Evolutionary conservation across 768 basidiomycete genomes (phyloP), one percentile per base, ranked within the genome.

Genomic region (Coprinopsis cinerea): DNA sequence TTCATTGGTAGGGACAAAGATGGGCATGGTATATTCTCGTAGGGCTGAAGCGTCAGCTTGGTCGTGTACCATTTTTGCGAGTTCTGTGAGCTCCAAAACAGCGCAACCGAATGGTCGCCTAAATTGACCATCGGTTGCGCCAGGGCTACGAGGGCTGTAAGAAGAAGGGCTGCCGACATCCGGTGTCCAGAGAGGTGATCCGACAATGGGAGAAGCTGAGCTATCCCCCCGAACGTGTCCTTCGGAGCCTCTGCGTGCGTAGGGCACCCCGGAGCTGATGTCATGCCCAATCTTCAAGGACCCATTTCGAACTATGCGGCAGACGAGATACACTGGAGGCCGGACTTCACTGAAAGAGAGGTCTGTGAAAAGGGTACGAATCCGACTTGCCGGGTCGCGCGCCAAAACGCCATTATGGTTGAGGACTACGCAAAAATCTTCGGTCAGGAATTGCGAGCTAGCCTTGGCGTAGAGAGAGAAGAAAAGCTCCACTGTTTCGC

Each of bases 21-120:
- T 96, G 1, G 88, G 86, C 83, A 97, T 91, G 0, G 79, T 77
- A 59, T 89, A 77, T 63, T 97, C 94, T 49, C 77, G 76, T 17
- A 82, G 74, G 1, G 80, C 67, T 4, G 81, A 78, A 1, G 82
- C 74, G 52, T 89, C 85, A 13, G 69, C 58, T 44, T 79, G 76
- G 28, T 92, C 89, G 0, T 72, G 67, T 1, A 78, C 70, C 71
- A 89, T 81, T 59, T 79, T 82, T 55, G 69, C 75, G 47, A 93
- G 67, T 58, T 90, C 87, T 0, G 82, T 80, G 32, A 98, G 67
- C 59, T 96, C 91, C 47, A 97, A 68, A 9, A 96, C 85, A 2
- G 95, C 95, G 61, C 92, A 96, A n/a, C 93, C 95, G 61, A 98
- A 92, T 0, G 95, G 95, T 44, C 95, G 73, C 30, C 95, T 79